A percentile compares a stretch with the other conserved stretches of the same genome.
Evolutionary conservation across 129 eudicot species (phyloP).

Genomic region (Daucus carota): DH1_v3.0 NC_030384.2:35990001-35990500

Average conservation of each 20-base stretch:
- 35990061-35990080: slow-evolving; percentile 13
- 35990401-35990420: not conserved
- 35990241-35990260: slow-evolving; percentile 54
- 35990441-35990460: not conserved
- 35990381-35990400: not conserved
- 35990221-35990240: slow-evolving; percentile 44
- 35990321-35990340: not conserved
- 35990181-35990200: slow-evolving; percentile 36
- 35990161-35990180: slow-evolving; percentile 41
- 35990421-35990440: not conserved
- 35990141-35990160: slow-evolving; percentile 51
- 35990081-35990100: slow-evolving; percentile 30
- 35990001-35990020: slow-evolving; percentile 22
- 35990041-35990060: slow-evolving; percentile 12
- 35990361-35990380: not conserved
- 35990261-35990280: slow-evolving; percentile 62
- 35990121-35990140: slow-evolving; percentile 41
- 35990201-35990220: slow-evolving; percentile 34
- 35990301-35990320: not conserved
- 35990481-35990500: not conserved
- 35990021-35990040: slow-evolving; percentile 25
- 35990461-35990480: too few species aligned
- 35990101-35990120: slow-evolving; percentile 39
- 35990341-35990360: not conserved
- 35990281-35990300: slow-evolving; percentile 51